A percentile compares a stretch with the other conserved stretches of the same genome.
These are phyloP conservation scores for Trapa bicornis DNA, from an alignment of 345 rosid species.

Conservation along the genomic window DNA sequence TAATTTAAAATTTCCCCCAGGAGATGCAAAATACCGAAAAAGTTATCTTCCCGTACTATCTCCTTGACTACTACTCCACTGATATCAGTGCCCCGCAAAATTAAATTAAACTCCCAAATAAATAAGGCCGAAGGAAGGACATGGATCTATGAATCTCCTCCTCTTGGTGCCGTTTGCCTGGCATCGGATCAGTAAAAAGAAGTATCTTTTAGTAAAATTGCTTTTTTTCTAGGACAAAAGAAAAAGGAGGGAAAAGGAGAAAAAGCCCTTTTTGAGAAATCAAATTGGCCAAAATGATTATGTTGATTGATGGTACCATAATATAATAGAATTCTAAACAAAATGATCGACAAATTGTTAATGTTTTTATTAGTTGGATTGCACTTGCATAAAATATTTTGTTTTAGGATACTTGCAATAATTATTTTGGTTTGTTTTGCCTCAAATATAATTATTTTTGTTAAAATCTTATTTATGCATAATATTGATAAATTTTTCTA, in stretches of 20 bases:
- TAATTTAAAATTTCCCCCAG: constrained; percentile 6
- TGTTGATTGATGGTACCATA: no score
- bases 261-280: background rate
- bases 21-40: constrained; percentile 3
- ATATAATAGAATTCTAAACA: no score
- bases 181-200: background rate
- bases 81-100: background rate
- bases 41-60: background rate
- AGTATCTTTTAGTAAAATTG: background rate
- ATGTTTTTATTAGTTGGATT: no score
- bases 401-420: no score
- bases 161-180: background rate
- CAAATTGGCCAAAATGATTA: background rate
- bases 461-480: no score
- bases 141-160: background rate
- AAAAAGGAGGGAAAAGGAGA: background rate
- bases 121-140: background rate
- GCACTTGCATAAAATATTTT: no score
- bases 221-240: background rate
- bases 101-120: background rate
- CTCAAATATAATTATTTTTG: no score
- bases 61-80: background rate
- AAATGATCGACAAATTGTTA: no score
- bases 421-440: no score
- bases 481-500: no score